Evolutionary conservation across 176 grass and related monocot species (phyloP), one percentile per base, ranked within the genome.

Genomic region (Aegilops speltoides): DNA sequence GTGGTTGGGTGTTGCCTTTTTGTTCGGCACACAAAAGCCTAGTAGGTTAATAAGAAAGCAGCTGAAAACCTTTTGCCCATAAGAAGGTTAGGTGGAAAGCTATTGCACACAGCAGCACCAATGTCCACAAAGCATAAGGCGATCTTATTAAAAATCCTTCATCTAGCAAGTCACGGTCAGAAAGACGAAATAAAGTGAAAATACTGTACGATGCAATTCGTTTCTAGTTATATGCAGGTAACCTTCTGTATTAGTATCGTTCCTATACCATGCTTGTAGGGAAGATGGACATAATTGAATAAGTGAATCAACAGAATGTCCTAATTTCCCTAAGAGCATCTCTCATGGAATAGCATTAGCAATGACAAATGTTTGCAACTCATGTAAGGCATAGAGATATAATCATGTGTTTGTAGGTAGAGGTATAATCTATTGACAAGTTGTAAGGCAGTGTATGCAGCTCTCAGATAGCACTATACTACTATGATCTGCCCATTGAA

Each of bases 231-330:
- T 22, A 28, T 23, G 65, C 80, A 60, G 41, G 45, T n/a, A 11
- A 22, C 22, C 45, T 76, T 63, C 9, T 74, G 46, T 52, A 52
- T 2, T 19, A 19, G 48, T 19, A 52, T 52, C 1, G n/a, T 59
- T 75, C 46, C 34, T 48, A 84, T 19, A 28, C 36, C 45, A 84
- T 76, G 25, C 4, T 61, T 68, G 32, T 68, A 84, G 28, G 81
- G 59, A 68, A 68, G 38, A 84, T 11, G 13, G 9, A 57, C 20
- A 60, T n/a, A n/a, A 68, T 26, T 32, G 22, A 76, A 54, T 73
- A 69, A 76, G 25, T 4, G 22, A 45, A 38, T 48, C 5, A 66
- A 57, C 14, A 36, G 41, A 54, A 40, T 34, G 32, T 15, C 36
- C 41, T 6, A 34, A 26, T 67, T 91, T 65, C 7, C 26, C 13